Conservation (phyloP, 495 filamentous ascomycete species). For the Trichodelitschia bisporula region DNA sequence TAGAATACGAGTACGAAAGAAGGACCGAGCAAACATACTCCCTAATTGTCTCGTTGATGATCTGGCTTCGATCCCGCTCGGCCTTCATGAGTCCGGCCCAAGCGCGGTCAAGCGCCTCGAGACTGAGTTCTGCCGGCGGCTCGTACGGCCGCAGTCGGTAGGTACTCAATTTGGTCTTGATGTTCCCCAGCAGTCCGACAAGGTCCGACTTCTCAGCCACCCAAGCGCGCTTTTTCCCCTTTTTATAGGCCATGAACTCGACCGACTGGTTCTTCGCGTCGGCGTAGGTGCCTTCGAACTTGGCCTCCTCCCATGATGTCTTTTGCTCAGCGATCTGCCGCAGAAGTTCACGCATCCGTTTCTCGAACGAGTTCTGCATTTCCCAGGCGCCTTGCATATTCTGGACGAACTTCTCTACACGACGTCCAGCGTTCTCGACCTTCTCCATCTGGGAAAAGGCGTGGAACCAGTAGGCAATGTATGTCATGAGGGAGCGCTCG, state of each 20-base stretch:
- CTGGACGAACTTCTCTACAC: conserved; percentile 94
- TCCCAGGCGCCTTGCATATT: conserved; percentile 99
- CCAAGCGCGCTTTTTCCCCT: conserved; percentile 72
- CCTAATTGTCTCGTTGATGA: conserved; percentile 93
- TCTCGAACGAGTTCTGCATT: conserved; percentile 91
- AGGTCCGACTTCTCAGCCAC: conserved; percentile 94
- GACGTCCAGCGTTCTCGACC: conserved; percentile 85
- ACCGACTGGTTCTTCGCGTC: conserved; percentile 73
- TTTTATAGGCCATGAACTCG: conserved; percentile 70
- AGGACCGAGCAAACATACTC: conserved; percentile 30
- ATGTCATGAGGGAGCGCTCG: conserved; percentile 93
- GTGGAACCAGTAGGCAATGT: conserved; percentile 99
- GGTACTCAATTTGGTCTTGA: conserved; percentile 92
- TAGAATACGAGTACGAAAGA: conserved; percentile 1
- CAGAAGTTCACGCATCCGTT: conserved; percentile 59
- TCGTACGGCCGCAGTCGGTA: conserved; percentile 81
- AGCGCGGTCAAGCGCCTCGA: conserved; percentile 57
- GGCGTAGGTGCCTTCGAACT: conserved; percentile 73
- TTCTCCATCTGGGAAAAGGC: conserved; percentile 95
- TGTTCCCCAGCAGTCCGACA: conserved; percentile 82
- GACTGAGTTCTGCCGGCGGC: conserved; percentile 52
- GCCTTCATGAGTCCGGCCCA: conserved; percentile 56
- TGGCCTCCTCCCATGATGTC: conserved; percentile 47
- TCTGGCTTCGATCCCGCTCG: conserved; percentile 66
- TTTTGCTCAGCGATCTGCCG: conserved; percentile 47